Evolutionary conservation across 306 rosid genomes (phyloP).

Genomic region (Prunus campanulata): DNA sequence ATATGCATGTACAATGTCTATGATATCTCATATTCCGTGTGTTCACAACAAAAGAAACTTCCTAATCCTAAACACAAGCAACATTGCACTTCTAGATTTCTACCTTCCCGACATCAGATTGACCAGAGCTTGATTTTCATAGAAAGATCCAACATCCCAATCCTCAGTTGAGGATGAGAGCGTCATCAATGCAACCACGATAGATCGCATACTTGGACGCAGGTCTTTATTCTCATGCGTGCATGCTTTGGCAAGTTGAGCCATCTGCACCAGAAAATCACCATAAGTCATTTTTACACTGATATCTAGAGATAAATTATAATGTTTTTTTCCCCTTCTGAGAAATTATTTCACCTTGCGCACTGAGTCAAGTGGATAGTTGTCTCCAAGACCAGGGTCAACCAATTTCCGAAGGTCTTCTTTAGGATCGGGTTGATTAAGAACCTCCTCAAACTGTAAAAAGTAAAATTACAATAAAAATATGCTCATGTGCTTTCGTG

Average conservation of each 20-base stretch:
- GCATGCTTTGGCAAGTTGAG: conserved; percentile 75
- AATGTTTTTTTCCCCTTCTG: not conserved
- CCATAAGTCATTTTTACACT: not conserved
- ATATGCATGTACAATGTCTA: conserved; percentile 11
- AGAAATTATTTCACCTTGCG: conserved; percentile 58
- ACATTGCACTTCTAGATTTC: not conserved
- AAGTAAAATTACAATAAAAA: not conserved
- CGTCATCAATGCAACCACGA: conserved; percentile 87
- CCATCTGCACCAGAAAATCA: conserved; percentile 54
- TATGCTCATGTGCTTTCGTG: conserved; percentile 4
- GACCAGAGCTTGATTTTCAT: conserved; percentile 58
- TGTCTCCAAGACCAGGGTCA: conserved; percentile 74
- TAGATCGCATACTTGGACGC: conserved; percentile 88
- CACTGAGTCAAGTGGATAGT: conserved; percentile 67
- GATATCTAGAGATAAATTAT: not conserved
- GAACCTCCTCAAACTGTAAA: conserved; percentile 77
- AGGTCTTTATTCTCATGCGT: conserved; percentile 72
- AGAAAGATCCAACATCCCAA: conserved; percentile 76
- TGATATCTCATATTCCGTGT: not conserved
- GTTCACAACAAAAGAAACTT: not conserved
- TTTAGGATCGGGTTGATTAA: conserved; percentile 42
- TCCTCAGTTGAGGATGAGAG: conserved; percentile 69
- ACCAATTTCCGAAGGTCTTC: conserved; percentile 59
- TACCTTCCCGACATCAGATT: conserved; percentile 89
- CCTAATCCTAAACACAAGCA: not conserved